Base-by-base conservation (phyloP, 1,139 yeast genomes). In the Geotrichum fermentans region DNA sequence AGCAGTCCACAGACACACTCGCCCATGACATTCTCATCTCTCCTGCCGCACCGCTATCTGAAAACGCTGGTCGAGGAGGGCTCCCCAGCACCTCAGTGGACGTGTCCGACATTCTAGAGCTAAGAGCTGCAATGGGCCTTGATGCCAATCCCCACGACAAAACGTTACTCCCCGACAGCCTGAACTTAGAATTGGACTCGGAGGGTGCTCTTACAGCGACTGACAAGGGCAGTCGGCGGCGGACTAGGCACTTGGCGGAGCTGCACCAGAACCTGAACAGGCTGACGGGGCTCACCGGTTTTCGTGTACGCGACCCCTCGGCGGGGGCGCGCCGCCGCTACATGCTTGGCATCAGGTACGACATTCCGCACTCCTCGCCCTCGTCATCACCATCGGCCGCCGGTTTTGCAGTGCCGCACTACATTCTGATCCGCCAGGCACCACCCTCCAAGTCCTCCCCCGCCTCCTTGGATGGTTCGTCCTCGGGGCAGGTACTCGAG, bases 331-430 rank as follows among this genome's bases (percentile, higher is more conserved):
- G n/a, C n/a, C n/a, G n/a, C n/a, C n/a, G n/a, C n/a, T 26, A 24
- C 40, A 35, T 46, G 50, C 38, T 46, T 8, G 50, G 50, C 3
- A 36, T 46, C 18, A 34, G 50, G 28, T 46, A 41, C 33, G 50
- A 46, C 33, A 36, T 46, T 1, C 21, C 45, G 4, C 16, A 6
- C 8, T 6, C 10, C 8, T 24, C 28, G 8, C 10, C 28, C 8
- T 24, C 28, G 28, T 24, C 28, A 10, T 24, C 28, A 10, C n/a
- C n/a, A n/a, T n/a, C 17, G 6, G 40, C 41, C 7, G 44, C 44
- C n/a, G 14, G 20, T 7, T 45, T 40, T 21, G 10, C 28, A 4
- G 14, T 32, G 10, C 47, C 47, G n/a, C 43, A 38, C 32, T 43
- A 43, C 33, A 29, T 43, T 6, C 33, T 43, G 7, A 24, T 43